Evolutionary conservation across 805 yeast genomes (phyloP).

Genomic region (Yarrowia sp.): DNA sequence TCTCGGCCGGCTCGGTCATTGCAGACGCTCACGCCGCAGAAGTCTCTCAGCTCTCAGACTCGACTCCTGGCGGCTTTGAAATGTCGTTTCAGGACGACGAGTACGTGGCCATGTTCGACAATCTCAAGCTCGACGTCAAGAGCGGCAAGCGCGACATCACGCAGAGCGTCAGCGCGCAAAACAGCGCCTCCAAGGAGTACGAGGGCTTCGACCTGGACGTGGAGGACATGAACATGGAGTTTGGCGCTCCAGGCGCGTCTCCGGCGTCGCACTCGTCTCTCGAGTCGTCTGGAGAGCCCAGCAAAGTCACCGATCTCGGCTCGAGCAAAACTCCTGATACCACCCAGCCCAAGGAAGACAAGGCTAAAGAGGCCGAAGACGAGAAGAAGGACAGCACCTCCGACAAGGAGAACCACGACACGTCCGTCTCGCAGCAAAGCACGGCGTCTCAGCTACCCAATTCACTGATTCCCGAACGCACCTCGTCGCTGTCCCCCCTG

Average conservation of each 20-base stretch:
- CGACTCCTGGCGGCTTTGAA: not conserved
- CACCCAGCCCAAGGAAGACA: not conserved
- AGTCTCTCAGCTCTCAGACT: not conserved
- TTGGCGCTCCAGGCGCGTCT: not conserved
- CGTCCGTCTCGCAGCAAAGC: not conserved
- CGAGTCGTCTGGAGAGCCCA: slow-evolving; percentile 5
- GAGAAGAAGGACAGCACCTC: not conserved
- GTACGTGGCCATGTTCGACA: slow-evolving; percentile 1
- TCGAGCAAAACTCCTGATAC: not conserved
- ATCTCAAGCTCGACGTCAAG: slow-evolving; percentile 17
- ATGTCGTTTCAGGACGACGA: slow-evolving; percentile 16
- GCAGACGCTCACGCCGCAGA: not conserved
- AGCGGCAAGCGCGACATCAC: slow-evolving; percentile 9
- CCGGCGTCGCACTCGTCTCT: slow-evolving; percentile 1
- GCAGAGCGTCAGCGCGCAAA: not conserved
- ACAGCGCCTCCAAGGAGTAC: not conserved
- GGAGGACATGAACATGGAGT: not conserved
- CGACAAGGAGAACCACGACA: not conserved
- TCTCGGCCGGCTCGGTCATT: not conserved
- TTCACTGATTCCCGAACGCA: not conserved
- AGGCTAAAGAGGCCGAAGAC: not conserved
- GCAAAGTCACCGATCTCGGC: not conserved
- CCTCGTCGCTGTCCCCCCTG: not conserved
- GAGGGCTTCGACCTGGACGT: slow-evolving; percentile 6
- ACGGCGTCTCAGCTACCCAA: not conserved